These are phyloP conservation scores for Paraleonurus japonicus DNA, from an alignment of 257 asterid species.

Conservation along the genomic window DNA sequence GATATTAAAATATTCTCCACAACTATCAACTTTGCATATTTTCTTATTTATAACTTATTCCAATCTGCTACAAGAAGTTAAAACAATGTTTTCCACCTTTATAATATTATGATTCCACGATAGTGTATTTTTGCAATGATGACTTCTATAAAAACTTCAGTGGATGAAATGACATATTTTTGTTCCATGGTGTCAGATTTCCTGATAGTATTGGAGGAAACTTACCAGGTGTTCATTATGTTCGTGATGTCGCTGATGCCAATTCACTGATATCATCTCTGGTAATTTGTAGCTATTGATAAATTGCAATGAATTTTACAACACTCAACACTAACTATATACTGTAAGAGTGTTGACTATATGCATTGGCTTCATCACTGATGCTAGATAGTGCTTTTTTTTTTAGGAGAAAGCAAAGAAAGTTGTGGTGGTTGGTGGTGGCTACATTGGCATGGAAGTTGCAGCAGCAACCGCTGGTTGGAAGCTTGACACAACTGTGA, in stretches of 20 bases:
- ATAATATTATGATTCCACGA: neutral
- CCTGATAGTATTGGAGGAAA: conserved; percentile 74
- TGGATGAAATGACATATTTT: neutral
- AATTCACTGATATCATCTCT: conserved; percentile 76
- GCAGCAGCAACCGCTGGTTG: conserved; percentile 96
- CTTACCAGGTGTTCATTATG: conserved; percentile 86
- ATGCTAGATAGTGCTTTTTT: neutral
- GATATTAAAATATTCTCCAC: neutral
- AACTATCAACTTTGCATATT: neutral
- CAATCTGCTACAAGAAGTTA: conserved; percentile 14
- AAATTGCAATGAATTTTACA: neutral
- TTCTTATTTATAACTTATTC: neutral
- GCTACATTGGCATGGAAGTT: conserved; percentile 99
- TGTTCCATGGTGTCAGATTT: conserved; percentile 50
- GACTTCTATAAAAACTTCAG: neutral
- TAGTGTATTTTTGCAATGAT: neutral
- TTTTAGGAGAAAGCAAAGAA: conserved; percentile 77
- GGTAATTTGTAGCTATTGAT: conserved; percentile 42
- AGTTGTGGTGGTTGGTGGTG: conserved; percentile 93
- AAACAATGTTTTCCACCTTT: neutral
- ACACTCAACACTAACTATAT: neutral
- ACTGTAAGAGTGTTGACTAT: neutral
- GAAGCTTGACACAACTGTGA: conserved; percentile 94
- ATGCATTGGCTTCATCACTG: conserved; percentile 3
- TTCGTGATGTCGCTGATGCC: conserved; percentile 96